Evolutionary conservation across 2,329 filamentous ascomycete species (phyloP).

Genomic region (Bimuria novae-zelandiae): DNA sequence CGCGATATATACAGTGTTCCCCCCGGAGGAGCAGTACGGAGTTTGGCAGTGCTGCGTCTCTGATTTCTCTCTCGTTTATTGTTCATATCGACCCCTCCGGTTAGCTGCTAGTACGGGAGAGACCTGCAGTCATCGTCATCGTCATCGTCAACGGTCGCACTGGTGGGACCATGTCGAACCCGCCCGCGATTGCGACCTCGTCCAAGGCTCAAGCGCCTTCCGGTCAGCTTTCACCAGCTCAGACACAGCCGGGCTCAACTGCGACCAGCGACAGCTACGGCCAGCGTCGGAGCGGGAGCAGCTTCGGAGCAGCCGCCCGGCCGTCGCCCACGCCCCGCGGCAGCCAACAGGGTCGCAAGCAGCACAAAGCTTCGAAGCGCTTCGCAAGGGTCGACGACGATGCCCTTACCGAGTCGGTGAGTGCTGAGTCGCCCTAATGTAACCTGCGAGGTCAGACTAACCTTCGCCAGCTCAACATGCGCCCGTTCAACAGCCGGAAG

Average conservation of each 20-base stretch:
- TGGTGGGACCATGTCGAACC: slow-evolving; percentile 50
- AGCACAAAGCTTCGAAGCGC: slow-evolving; percentile 81
- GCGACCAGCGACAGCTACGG: slow-evolving; percentile 50
- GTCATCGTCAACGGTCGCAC: slow-evolving; percentile 29
- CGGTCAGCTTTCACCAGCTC: slow-evolving; percentile 49
- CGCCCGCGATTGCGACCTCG: slow-evolving; percentile 45
- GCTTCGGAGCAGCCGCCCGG: slow-evolving; percentile 45
- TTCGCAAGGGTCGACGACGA: slow-evolving; percentile 80
- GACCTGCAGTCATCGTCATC: slow-evolving; percentile 23
- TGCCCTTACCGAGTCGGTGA: slow-evolving; percentile 78
- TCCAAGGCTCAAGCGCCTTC: slow-evolving; percentile 47
- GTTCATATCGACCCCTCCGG: slow-evolving; percentile 4
- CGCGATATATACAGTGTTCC: neutral
- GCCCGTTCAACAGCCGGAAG: slow-evolving; percentile 70
- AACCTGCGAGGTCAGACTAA: slow-evolving; percentile 13
- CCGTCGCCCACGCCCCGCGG: slow-evolving; percentile 65
- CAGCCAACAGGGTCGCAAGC: slow-evolving; percentile 74
- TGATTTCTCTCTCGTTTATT: slow-evolving; percentile 9
- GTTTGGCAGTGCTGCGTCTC: neutral
- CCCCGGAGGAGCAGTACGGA: neutral
- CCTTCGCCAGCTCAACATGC: slow-evolving; percentile 61
- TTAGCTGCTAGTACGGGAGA: slow-evolving; percentile 12
- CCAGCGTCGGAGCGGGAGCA: slow-evolving; percentile 49
- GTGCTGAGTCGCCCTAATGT: slow-evolving; percentile 36
- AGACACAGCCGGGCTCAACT: slow-evolving; percentile 50